Base-by-base conservation (phyloP, 2,329 filamentous ascomycete species). In the Alternaria novae-zelandiae region DNA sequence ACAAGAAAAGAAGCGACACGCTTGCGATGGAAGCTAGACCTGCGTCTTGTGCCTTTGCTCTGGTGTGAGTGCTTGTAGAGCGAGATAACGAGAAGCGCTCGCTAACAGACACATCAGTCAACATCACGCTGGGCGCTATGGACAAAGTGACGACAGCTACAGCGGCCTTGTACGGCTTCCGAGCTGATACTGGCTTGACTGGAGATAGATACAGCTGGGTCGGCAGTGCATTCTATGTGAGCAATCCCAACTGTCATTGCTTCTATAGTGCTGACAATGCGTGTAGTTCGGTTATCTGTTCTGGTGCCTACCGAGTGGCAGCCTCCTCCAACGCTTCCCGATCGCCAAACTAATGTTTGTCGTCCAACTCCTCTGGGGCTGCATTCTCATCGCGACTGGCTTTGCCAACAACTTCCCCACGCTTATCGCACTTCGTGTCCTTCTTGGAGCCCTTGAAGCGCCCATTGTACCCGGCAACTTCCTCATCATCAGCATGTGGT, bases 401-500 rank as follows among this genome's bases (percentile, higher is more conserved):
- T 64, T 65, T 2, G 62, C 69, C 5, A 66, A 67, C 36, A 66
- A 70, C 49, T 71, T 71, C 54, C 82, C 78, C 3, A 84, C 84
- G 0, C 78, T 89, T 1, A 72, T 88, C 17, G 76, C 81, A 0
- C 78, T 84, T 5, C 83, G 87, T 0, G 85, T 88, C 68, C 73
- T 88, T 3, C 81, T 88, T 0, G 87, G 87, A 7, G 81, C 85
- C 6, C 83, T 83, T 0, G 87, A 89, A 72, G 86, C 86, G 3
- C 84, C 86, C 66, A 81, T 88, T 54, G 87, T 86, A 0, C 63
- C 70, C 15, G 51, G 64, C 41, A 60, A 70, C 41, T 60, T 67
- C 61, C 43, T 69, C 26, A 45, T 67, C 54, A 54, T 64, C 53
- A 83, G 82, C 2, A 86, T 84, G 4, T 79, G 76, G 69, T 80